A percentile compares a stretch with the other conserved stretches of the same genome.
These are phyloP conservation scores for Umbelopsis vinacea DNA, from an alignment of 192 early-diverging fungal genomes.

Conservation along the genomic window DNA sequence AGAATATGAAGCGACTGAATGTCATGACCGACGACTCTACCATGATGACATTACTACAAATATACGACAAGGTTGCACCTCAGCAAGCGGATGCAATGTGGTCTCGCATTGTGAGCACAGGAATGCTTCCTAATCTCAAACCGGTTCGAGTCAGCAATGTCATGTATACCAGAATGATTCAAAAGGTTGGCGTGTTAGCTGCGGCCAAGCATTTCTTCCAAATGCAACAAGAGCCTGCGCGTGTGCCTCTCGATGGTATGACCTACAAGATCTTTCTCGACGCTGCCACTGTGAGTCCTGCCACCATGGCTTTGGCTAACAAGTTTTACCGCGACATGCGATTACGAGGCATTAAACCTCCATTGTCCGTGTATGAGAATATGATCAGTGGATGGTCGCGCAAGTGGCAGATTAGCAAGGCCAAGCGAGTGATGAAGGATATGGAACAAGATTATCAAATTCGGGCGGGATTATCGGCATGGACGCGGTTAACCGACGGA, in stretches of 20 bases:
- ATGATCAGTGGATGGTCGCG: constrained; percentile 22
- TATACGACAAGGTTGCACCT: constrained; percentile 27
- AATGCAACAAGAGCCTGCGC: constrained; percentile 4
- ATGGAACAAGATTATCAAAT: constrained; percentile 29
- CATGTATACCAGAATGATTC: constrained; percentile 18
- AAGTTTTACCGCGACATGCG: constrained; percentile 29
- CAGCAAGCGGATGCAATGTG: constrained; percentile 19
- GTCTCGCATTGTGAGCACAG: neutral
- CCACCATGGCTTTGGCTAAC: constrained; percentile 12
- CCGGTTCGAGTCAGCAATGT: constrained; percentile 28
- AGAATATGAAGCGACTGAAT: constrained; percentile 32
- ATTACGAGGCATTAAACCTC: constrained; percentile 26
- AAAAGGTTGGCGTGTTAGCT: neutral
- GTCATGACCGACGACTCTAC: constrained; percentile 29
- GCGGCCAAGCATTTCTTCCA: constrained; percentile 1
- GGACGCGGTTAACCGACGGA: constrained; percentile 26
- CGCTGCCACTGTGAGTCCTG: constrained; percentile 1
- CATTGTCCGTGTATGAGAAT: constrained; percentile 8
- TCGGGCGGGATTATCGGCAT: constrained; percentile 14
- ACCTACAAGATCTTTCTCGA: constrained; percentile 32
- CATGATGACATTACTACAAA: constrained; percentile 21
- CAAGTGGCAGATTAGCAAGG: constrained; percentile 28
- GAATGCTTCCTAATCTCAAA: neutral
- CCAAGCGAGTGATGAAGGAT: constrained; percentile 4
- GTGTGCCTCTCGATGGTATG: neutral